Evolutionary conservation across 495 filamentous ascomycete species (phyloP), one percentile per base, ranked within the genome.

Genomic region (Clavariopsis aquatica): DNA sequence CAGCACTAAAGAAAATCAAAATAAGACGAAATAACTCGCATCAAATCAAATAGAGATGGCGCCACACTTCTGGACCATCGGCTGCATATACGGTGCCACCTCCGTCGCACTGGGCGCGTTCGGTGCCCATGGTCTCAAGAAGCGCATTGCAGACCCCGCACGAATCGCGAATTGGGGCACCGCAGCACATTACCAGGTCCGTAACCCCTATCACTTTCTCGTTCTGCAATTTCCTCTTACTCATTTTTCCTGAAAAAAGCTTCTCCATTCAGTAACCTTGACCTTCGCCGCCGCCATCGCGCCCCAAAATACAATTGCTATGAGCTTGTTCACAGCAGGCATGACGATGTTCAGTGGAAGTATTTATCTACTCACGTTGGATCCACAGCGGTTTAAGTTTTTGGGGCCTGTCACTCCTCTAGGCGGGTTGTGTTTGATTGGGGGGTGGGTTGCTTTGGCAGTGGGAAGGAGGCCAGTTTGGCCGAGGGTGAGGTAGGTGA

Each of bases 41-140:
- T 26, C 9, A 23, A 58, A 29, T 31, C 41, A 19, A 29, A 3
- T 41, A 13, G 24, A 19, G 22, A 41, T 41, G 36, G 19, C 53
- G 24, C 53, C 34, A 6, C 70, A 60, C 43, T 84, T 83, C 77
- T 86, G 81, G 80, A 83, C 79, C 17, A 71, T 85, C 60, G 84
- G 81, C 57, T 85, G 82, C 73, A 57, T 86, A 49, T 85, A 79
- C 71, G 84, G 84, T 73, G 85, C 84, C 20, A 71, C 79, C 8
- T 76, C 79, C 69, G 84, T 88, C 61, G 76, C 72, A n/a, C 69
- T 86, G 52, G 85, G 84, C 19, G 85, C 85, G 1, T 88, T 86
- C 70, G 85, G 85, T 19, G 84, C 85, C 34, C 85, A 88, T 70
- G 84, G 84, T 17, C 77, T 88, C 24, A 86, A 85, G 72, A 79